phyloP scores from a whole-genome alignment of 768 basidiomycete species.

The Leccinum truebloodii region DNA sequence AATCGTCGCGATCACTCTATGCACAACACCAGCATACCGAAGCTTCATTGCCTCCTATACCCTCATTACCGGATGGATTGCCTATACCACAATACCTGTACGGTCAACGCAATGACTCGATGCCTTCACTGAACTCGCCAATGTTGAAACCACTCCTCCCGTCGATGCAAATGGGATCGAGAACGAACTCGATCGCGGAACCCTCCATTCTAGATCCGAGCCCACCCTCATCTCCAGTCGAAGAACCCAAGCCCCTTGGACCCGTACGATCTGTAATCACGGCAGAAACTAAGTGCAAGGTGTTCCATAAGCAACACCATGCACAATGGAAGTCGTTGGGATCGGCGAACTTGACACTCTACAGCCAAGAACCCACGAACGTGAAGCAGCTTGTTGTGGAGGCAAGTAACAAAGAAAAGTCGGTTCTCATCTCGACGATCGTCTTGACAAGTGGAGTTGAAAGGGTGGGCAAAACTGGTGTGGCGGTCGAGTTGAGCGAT shows the following conservation, averaged over 20 bases:
- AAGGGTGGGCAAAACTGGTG: slow-evolving; percentile 97
- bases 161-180: slow-evolving; percentile 56
- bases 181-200: slow-evolving; percentile 51
- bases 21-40: slow-evolving; percentile 49
- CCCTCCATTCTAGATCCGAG: slow-evolving; percentile 67
- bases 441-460: slow-evolving; percentile 96
- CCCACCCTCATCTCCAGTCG: slow-evolving; percentile 81
- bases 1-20: slow-evolving; percentile 60
- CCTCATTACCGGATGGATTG: slow-evolving; percentile 37
- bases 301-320: slow-evolving; percentile 93
- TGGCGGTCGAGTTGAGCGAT: slow-evolving; percentile 94
- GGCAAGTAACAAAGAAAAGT: slow-evolving; percentile 72
- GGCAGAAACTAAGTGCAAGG: slow-evolving; percentile 96
- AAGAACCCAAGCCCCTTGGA: slow-evolving; percentile 54
- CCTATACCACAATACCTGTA: slow-evolving; percentile 31
- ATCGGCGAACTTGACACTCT: slow-evolving; percentile 82
- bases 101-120: slow-evolving; percentile 22
- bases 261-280: slow-evolving; percentile 78
- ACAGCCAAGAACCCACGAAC: slow-evolving; percentile 80
- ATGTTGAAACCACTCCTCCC: slow-evolving; percentile 58
- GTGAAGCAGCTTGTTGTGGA: slow-evolving; percentile 97
- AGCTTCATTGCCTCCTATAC: slow-evolving; percentile 38
- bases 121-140: slow-evolving; percentile 35
- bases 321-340: slow-evolving; percentile 98
- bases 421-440: slow-evolving; percentile 90